These are phyloP conservation scores for Penicillium sp. DNA, from an alignment of 2,329 filamentous ascomycete genomes.

Conservation along the genomic window DNA sequence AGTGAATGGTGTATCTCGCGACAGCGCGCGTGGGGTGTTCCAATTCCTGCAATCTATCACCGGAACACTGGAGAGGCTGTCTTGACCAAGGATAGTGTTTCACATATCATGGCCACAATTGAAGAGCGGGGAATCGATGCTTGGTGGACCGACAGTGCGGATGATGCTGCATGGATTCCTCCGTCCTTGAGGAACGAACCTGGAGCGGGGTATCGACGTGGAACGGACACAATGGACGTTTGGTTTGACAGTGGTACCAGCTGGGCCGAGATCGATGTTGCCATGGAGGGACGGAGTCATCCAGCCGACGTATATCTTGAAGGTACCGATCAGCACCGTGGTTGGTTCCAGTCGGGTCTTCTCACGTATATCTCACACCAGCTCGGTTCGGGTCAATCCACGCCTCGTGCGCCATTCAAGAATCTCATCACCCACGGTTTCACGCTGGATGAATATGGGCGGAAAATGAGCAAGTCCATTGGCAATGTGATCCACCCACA, in stretches of 20 bases:
- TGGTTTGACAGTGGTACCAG: conserved; percentile 99
- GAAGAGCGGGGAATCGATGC: conserved; percentile 77
- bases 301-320: conserved; percentile 85
- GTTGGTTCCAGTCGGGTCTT: conserved; percentile 97
- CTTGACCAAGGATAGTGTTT: conserved; percentile 74
- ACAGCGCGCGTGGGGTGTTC: conserved; percentile 93
- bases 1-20: conserved; percentile 98
- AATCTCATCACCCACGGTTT: conserved; percentile 95
- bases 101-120: conserved; percentile 79
- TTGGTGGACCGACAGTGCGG: conserved; percentile 82
- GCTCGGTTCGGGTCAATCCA: conserved; percentile 32
- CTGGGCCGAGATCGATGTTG: conserved; percentile 61
- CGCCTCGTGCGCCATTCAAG: conserved; percentile 68
- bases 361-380: conserved; percentile 73
- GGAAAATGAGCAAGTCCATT: conserved; percentile 97
- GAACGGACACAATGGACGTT: conserved; percentile 96
- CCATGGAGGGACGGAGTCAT: conserved; percentile 27
- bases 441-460: conserved; percentile 81
- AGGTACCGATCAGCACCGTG: conserved; percentile 91
- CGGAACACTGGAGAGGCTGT: conserved; percentile 65
- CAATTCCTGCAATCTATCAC: conserved; percentile 86
- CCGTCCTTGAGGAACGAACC: conserved; percentile 53
- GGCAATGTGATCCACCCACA: conserved; percentile 81
- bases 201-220: conserved; percentile 60
- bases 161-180: conserved; percentile 76